Conservation (phyloP, 768 basidiomycete genomes). For the Cubamyces sp. region DNA sequence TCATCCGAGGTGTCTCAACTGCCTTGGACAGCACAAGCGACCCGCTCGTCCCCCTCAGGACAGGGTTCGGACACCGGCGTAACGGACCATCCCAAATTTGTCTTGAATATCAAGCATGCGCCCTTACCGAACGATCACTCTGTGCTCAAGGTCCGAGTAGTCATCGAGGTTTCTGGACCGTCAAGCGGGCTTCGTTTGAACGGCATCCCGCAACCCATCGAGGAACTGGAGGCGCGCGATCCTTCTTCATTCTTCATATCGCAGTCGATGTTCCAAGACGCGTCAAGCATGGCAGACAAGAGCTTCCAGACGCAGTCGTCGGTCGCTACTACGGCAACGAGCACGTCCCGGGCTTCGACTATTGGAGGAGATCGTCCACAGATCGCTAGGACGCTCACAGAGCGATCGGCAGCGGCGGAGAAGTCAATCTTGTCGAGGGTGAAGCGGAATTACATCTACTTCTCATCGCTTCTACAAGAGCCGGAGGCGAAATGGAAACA, state of each 20-base stretch:
- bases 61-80: slow-evolving; percentile 37
- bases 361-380: slow-evolving; percentile 34
- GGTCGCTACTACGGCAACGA: slow-evolving; percentile 50
- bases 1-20: slow-evolving; percentile 71
- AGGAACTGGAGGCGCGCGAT: slow-evolving; percentile 68
- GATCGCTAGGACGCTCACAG: slow-evolving; percentile 46
- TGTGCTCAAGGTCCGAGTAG: slow-evolving; percentile 77
- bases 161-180: slow-evolving; percentile 79
- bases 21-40: slow-evolving; percentile 72
- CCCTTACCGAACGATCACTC: slow-evolving; percentile 73
- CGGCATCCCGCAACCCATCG: slow-evolving; percentile 73
- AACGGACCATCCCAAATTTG: slow-evolving; percentile 51
- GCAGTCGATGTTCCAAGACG: slow-evolving; percentile 72
- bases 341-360: slow-evolving; percentile 34
- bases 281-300: slow-evolving; percentile 67
- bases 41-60: slow-evolving; percentile 47
- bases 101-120: slow-evolving; percentile 74
- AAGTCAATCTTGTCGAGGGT: slow-evolving; percentile 88
- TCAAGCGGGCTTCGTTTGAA: slow-evolving; percentile 85
- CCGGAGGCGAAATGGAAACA: slow-evolving; percentile 97
- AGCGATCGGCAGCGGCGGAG: slow-evolving; percentile 61
- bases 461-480: slow-evolving; percentile 94
- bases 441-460: slow-evolving; percentile 95
- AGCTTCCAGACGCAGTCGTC: slow-evolving; percentile 74
- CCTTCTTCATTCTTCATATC: slow-evolving; percentile 60